Base-by-base conservation (phyloP, 2,329 filamentous ascomycete species). In the Xenoacremonium recifei region DNA sequence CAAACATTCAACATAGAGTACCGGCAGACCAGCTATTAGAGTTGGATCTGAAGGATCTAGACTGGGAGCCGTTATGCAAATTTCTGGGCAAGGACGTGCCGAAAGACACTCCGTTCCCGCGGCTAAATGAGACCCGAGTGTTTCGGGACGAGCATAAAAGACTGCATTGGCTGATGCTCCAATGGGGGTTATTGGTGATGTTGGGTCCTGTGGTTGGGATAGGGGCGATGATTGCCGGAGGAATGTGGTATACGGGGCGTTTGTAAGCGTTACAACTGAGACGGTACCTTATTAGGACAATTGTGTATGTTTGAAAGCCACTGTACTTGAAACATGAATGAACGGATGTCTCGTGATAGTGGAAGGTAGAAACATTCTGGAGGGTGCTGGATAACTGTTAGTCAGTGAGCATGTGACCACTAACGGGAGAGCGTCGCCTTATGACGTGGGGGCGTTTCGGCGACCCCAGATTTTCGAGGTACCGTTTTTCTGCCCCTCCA, bases 41-140 rank as follows among this genome's bases (percentile, higher is more conserved):
- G 16, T 64, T 50, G 15, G 45, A 52, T 16, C 35, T 63, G 3
- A 39, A 42, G 2, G 51, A 59, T 10, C n/a, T 31, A 6, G 66
- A 61, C 1, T 67, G 65, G 63, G 53, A 46, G 18, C 59, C 66
- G 2, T 33, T 68, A 5, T 67, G 64, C 16, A 30, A 41, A 3
- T 67, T 68, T 17, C 29, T 68, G 12, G 62, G 57, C 0, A 65
- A 62, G 42, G 20, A 58, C 1, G 38, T 61, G 6, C 65, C 63
- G 0, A n/a, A n/a, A n/a, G 39, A 49, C 2, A 48, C 45, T 3
- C 46, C 47, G n/a, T 64, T 64, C 23, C 63, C 63, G 0, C 51
- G 51, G 19, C 39, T 53, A 0, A 65, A 65, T 15, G 57, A 61
- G 33, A n/a, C 29, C 7, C 7, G 29, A 6, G 29, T 31, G 7